Evolutionary conservation across 768 basidiomycete species (phyloP).

Genomic region (Leucosporidium yakuticum): DNA sequence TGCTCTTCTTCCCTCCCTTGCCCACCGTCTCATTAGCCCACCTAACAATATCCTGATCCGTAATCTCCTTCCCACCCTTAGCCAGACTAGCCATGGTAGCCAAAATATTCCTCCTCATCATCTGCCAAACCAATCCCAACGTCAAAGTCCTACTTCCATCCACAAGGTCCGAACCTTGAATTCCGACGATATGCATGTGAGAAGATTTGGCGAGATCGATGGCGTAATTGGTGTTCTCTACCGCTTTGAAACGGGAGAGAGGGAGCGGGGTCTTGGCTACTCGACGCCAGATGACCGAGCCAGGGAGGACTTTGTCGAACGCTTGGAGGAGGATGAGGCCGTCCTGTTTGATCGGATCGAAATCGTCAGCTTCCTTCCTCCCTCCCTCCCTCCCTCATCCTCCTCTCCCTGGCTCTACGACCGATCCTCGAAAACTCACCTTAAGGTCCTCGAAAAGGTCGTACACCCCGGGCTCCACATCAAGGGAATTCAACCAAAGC

Average conservation of each 20-base stretch:
- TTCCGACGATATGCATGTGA: constrained; percentile 91
- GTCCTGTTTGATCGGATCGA: constrained; percentile 51
- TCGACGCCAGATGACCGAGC: constrained; percentile 86
- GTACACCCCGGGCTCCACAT: constrained; percentile 92
- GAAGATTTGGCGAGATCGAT: constrained; percentile 89
- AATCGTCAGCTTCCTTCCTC: no score
- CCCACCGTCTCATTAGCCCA: constrained; percentile 93
- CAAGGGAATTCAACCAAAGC: constrained; percentile 94
- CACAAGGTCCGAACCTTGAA: constrained; percentile 95
- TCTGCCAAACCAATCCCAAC: constrained; percentile 97
- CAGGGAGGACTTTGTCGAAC: constrained; percentile 90
- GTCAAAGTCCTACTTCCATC: constrained; percentile 89
- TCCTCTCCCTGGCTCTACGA: neutral
- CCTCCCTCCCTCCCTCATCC: neutral
- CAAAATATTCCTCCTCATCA: constrained; percentile 64
- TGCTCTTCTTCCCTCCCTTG: constrained; percentile 47
- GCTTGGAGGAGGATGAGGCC: constrained; percentile 88
- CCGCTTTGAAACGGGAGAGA: constrained; percentile 90
- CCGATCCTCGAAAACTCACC: constrained; percentile 43
- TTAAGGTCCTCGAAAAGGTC: constrained; percentile 94
- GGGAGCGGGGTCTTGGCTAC: constrained; percentile 72
- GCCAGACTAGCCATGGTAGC: constrained; percentile 73
- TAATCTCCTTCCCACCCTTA: constrained; percentile 69
- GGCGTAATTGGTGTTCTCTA: constrained; percentile 96
- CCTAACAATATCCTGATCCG: constrained; percentile 85